Evolutionary conservation across 371 early-diverging fungal species (phyloP).

Genomic region (Apophysomyces variabilis): DNA sequence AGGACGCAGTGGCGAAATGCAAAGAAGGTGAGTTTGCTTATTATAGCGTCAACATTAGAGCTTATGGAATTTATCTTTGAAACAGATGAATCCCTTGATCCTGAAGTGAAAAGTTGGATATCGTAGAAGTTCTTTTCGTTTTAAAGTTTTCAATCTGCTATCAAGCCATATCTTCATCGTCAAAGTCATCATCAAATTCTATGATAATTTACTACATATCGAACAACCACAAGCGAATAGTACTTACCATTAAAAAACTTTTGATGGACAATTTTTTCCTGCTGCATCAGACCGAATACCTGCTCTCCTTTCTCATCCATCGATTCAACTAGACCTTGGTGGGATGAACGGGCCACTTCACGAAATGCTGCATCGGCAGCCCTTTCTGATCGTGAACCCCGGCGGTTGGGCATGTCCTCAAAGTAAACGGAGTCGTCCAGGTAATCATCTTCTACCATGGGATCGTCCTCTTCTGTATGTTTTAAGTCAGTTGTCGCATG

Average conservation of each 20-base stretch:
- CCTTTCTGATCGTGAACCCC: background rate
- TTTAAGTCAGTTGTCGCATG: background rate
- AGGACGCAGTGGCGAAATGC: constrained; percentile 28
- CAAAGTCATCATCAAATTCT: constrained; percentile 24
- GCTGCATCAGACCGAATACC: constrained; percentile 8
- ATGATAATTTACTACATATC: background rate
- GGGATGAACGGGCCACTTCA: background rate
- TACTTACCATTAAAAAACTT: constrained; percentile 22
- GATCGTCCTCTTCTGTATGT: background rate
- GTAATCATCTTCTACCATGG: background rate
- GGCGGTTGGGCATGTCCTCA: background rate
- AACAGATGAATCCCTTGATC: background rate
- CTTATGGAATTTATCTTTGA: background rate
- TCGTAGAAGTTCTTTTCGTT: background rate
- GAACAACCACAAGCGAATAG: background rate
- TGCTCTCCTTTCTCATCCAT: constrained; percentile 25
- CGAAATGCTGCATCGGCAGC: background rate
- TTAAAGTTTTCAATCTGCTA: background rate
- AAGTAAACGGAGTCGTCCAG: background rate
- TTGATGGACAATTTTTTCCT: constrained; percentile 25
- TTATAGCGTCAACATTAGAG: constrained; percentile 11
- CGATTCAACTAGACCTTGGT: constrained; percentile 5
- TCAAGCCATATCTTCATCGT: constrained; percentile 19
- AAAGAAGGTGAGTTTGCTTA: constrained; percentile 10
- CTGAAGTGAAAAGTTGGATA: background rate